phyloP scores from a whole-genome alignment of 2,329 filamentous ascomycete genomes.

The Sporothrix curviconia region DNA sequence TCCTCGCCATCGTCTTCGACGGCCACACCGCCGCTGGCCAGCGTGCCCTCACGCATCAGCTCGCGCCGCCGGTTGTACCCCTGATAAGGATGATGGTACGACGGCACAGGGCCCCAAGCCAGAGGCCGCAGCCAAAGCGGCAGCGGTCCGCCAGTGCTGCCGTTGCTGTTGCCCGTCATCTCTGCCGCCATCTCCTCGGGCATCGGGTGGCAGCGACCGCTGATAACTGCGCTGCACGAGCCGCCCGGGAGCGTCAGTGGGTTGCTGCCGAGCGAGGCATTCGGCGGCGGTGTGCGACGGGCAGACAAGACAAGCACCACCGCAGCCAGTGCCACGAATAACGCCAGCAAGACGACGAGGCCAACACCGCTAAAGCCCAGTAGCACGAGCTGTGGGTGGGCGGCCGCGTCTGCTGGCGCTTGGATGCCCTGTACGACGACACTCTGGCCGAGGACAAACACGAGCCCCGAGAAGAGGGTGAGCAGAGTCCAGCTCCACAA shows the following conservation, averaged over 20 bases:
- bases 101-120: conserved; percentile 40
- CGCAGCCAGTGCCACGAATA: conserved; percentile 32
- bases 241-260: conserved; percentile 42
- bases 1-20: neutral
- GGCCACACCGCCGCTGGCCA: conserved; percentile 17
- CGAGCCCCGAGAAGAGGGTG: conserved; percentile 36
- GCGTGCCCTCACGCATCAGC: conserved; percentile 19
- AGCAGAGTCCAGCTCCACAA: conserved; percentile 40
- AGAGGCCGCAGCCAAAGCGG: conserved; percentile 33
- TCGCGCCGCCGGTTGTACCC: conserved; percentile 23
- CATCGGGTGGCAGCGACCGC: conserved; percentile 40
- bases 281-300: conserved; percentile 32
- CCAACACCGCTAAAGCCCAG: conserved; percentile 39
- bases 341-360: conserved; percentile 35
- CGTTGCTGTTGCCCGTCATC: conserved; percentile 18
- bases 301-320: conserved; percentile 34
- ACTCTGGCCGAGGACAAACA: conserved; percentile 41
- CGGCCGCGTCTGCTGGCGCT: conserved; percentile 8
- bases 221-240: conserved; percentile 46
- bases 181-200: conserved; percentile 20
- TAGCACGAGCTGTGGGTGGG: conserved; percentile 22
- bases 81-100: conserved; percentile 24
- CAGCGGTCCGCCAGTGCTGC: conserved; percentile 6
- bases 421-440: conserved; percentile 27
- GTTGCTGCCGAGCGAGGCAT: conserved; percentile 29